Conservation (phyloP, 768 basidiomycete species). For the Termitomyces sp. region DNA sequence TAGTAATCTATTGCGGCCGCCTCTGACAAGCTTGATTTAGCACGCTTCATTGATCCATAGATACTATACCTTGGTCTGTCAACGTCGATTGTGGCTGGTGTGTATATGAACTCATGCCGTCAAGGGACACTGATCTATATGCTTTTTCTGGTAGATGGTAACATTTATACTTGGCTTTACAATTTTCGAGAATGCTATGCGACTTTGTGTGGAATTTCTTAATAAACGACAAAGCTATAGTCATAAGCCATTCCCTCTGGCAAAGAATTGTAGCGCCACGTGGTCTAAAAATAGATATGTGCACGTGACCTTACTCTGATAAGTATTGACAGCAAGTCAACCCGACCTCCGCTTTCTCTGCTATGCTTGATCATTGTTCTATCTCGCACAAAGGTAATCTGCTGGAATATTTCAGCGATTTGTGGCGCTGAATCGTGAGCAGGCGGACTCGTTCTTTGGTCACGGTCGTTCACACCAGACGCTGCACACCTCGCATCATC, state of each 20-base stretch:
- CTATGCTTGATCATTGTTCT: constrained; percentile 93
- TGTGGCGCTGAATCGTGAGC: constrained; percentile 5
- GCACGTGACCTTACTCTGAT: background rate
- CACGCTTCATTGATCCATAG: background rate
- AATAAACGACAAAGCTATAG: background rate
- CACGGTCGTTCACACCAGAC: constrained; percentile 88
- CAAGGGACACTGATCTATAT: background rate
- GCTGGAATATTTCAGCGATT: background rate
- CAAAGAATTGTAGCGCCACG: too few relatives aligned
- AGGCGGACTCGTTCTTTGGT: constrained; percentile 96
- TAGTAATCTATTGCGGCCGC: background rate
- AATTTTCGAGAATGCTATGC: background rate
- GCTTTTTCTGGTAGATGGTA: background rate
- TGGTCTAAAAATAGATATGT: background rate
- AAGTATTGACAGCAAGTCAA: background rate
- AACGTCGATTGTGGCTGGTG: background rate
- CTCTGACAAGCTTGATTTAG: background rate
- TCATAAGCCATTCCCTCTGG: background rate
- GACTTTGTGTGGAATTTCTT: background rate
- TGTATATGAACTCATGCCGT: background rate
- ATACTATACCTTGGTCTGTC: background rate
- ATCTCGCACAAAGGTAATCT: constrained; percentile 85
- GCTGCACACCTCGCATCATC: constrained; percentile 65
- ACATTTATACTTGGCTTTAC: background rate
- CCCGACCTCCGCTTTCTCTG: background rate